phyloP scores from a whole-genome alignment of 768 basidiomycete genomes.

The Chalciporus piperatus region DNA sequence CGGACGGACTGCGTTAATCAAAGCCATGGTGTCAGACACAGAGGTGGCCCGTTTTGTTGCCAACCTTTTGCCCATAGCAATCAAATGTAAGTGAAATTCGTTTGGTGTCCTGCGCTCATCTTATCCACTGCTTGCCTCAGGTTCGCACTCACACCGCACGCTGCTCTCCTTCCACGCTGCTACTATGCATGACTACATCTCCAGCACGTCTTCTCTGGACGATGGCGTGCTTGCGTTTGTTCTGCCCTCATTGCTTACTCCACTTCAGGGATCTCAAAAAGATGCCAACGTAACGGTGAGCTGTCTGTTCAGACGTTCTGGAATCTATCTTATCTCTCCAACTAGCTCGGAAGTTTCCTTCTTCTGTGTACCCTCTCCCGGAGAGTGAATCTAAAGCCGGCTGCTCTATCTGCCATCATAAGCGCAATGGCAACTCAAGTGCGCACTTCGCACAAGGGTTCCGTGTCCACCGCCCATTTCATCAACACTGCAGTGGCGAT shows the following conservation, averaged over 20 bases:
- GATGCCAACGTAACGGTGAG: slow-evolving; percentile 53
- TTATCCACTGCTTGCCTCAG: slow-evolving; percentile 18
- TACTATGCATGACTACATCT: slow-evolving; percentile 75
- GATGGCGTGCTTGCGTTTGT: slow-evolving; percentile 66
- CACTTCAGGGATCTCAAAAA: slow-evolving; percentile 45
- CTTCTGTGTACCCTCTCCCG: slow-evolving; percentile 69
- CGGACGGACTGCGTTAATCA: slow-evolving; percentile 69
- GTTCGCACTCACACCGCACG: slow-evolving; percentile 55
- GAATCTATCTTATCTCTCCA: neutral
- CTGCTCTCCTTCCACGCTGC: slow-evolving; percentile 83
- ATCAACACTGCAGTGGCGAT: slow-evolving; percentile 65
- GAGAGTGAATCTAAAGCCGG: slow-evolving; percentile 54
- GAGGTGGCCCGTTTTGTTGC: slow-evolving; percentile 74
- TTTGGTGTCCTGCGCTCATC: neutral
- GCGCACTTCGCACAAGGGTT: slow-evolving; percentile 20
- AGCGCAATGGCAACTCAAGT: slow-evolving; percentile 51
- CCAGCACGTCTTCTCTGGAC: slow-evolving; percentile 51
- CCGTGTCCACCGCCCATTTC: slow-evolving; percentile 55
- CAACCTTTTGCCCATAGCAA: slow-evolving; percentile 56
- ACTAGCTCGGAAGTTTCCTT: slow-evolving; percentile 70
- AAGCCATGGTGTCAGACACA: slow-evolving; percentile 68
- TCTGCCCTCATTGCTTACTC: slow-evolving; percentile 61
- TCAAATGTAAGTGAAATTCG: slow-evolving; percentile 38
- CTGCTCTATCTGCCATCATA: slow-evolving; percentile 61
- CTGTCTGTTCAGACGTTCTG: neutral